These are phyloP conservation scores for Annulohypoxylon stygium DNA, from an alignment of 495 filamentous ascomycete genomes.

Conservation along the genomic window DNA sequence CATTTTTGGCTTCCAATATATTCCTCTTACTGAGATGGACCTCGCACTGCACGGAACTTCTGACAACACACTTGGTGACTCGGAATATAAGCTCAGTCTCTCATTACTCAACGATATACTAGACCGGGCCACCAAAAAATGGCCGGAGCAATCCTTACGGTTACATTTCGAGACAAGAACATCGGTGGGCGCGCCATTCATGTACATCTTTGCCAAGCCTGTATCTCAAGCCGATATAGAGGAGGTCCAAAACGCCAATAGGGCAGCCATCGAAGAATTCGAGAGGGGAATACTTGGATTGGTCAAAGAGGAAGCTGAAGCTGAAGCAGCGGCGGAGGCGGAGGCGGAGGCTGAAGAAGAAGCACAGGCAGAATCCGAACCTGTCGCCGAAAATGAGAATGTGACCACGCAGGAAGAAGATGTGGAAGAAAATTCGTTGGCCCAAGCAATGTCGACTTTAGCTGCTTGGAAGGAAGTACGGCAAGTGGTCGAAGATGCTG, in stretches of 20 bases:
- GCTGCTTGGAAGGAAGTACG: constrained; percentile 67
- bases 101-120: constrained; percentile 81
- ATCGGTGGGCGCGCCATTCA: constrained; percentile 66
- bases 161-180: constrained; percentile 88
- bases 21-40: constrained; percentile 90
- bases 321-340: constrained; percentile 15
- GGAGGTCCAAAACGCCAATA: constrained; percentile 75
- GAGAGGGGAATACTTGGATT: constrained; percentile 72
- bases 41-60: constrained; percentile 78
- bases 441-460: constrained; percentile 45
- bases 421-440: constrained; percentile 35
- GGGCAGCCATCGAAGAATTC: constrained; percentile 73
- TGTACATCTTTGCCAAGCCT: constrained; percentile 92
- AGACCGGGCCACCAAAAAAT: constrained; percentile 78
- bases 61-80: constrained; percentile 76
- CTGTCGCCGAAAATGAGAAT: constrained; percentile 3
- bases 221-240: constrained; percentile 78
- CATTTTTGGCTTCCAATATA: constrained; percentile 98
- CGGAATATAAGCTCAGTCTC: constrained; percentile 87
- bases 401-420: background rate
- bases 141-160: constrained; percentile 80
- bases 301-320: constrained; percentile 46
- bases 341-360: constrained; percentile 41
- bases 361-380: constrained; percentile 37
- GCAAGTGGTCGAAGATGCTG: constrained; percentile 65